Base-by-base conservation (phyloP, 179 eudicot species). In the Gypsophila paniculata region DNA sequence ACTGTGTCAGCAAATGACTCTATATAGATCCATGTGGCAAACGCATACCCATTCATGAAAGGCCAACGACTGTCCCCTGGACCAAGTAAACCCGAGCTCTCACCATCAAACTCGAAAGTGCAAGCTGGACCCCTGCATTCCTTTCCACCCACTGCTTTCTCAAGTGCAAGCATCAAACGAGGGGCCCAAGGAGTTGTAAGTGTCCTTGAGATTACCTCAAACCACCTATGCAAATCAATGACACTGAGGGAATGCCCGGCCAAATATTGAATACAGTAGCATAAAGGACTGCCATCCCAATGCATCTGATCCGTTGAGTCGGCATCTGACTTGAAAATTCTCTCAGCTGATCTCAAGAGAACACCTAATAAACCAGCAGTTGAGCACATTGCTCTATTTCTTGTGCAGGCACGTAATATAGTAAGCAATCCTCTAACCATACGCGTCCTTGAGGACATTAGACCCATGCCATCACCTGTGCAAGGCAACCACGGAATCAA, bases 11-110 rank as follows among this genome's bases (percentile, higher is more conserved):
- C 97, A 80, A 92, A 95, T 15, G 99, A 92, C 78, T 95, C 99
- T 22, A 95, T 82, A 72, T 95, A 95, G 34, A 92, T 90, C 99
- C 97, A 95, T 51, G 99, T 95, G 17, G 90, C 95, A 79, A 95
- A 90, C 57, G 96, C 95, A 80, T 78, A 95, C 75, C 99, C 99
- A 77, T 92, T 95, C 19, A 84, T 55, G 67, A 95, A 95, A 39
- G 99, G 99, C 98, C 99, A 95, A 52, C 90, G 90, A 79, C 90
- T 86, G 77, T 95, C 99, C 62, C 99, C 97, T 34, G 99, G 97
- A 69, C 99, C 97, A 64, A 95, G 86, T 85, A 95, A 82, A 74
- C 97, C 99, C 72, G 99, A 95, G 82, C 97, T 95, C 83, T 95
- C 99, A 65, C 99, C 99, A 80, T 95, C 99, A 63, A 95, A 95